Conservation (phyloP, 2,329 filamentous ascomycete genomes). For the Chaetoscypha palmicola region DNA sequence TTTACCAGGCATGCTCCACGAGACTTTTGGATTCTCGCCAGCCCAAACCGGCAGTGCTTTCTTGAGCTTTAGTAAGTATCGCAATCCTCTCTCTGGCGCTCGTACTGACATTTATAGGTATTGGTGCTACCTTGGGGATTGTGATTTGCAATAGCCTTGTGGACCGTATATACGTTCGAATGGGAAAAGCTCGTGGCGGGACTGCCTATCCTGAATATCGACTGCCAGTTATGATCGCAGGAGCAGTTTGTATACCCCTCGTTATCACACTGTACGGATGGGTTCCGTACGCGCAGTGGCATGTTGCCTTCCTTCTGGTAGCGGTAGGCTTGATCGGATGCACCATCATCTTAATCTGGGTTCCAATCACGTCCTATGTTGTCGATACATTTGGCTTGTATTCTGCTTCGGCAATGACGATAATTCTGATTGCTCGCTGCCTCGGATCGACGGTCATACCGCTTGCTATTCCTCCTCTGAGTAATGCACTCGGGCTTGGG, state of each 20-base stretch:
- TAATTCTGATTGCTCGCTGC: slow-evolving; percentile 19
- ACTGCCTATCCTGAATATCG: slow-evolving; percentile 48
- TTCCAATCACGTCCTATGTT: slow-evolving; percentile 43
- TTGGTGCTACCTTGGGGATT: slow-evolving; percentile 34
- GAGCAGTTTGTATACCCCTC: slow-evolving; percentile 46
- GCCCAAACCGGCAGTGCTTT: slow-evolving; percentile 47
- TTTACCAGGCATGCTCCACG: slow-evolving; percentile 36
- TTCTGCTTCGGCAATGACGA: slow-evolving; percentile 36
- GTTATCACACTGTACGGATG: slow-evolving; percentile 52
- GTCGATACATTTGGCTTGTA: slow-evolving; percentile 41
- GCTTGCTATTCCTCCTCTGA: slow-evolving; percentile 41
- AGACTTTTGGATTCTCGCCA: slow-evolving; percentile 37
- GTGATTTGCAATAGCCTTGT: slow-evolving; percentile 32
- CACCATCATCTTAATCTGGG: slow-evolving; percentile 41
- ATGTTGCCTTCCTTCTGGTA: slow-evolving; percentile 41
- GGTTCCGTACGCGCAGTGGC: slow-evolving; percentile 43
- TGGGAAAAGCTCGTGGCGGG: slow-evolving; percentile 16
- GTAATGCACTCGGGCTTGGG: slow-evolving; percentile 40
- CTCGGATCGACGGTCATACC: slow-evolving; percentile 47
- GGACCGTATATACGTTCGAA: slow-evolving; percentile 23
- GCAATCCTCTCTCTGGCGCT: neutral
- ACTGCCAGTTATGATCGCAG: slow-evolving; percentile 50
- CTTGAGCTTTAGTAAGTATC: slow-evolving; percentile 42
- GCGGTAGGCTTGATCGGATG: slow-evolving; percentile 40
- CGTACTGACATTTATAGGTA: slow-evolving; percentile 17